Base-by-base conservation (phyloP, 208 protist genomes). In the Leishmania tarentolae region DNA sequence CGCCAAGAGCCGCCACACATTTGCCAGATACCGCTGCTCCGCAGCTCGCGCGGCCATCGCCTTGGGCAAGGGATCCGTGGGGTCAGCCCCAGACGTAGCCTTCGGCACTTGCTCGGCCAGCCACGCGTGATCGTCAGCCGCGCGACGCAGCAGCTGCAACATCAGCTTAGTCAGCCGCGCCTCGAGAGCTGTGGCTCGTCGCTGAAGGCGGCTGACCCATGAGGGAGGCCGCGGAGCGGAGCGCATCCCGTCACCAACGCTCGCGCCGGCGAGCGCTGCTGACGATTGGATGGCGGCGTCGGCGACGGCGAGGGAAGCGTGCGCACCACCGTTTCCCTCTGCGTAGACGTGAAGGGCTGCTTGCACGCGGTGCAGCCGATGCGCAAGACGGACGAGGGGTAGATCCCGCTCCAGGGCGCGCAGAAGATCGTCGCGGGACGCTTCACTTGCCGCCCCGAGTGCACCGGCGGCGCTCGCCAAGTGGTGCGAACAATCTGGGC, bases 141-240 rank as follows among this genome's bases (percentile, higher is more conserved):
- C 75, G 7, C 82, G 78, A 24, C 82, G 77, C 52, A 86, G 82
- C 3, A 46, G 77, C 63, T 31, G 52, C 53, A 82, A 3, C 63
- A 86, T 46, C 35, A 82, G 46, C 74, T 86, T 86, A 21, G 82
- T 66, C 11, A 86, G 78, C 2, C 82, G 82, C 42, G 66, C 75
- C 44, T 86, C 82, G 15, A 86, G 46, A 2, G 82, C 75, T 2
- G 72, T 76, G 3, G 75, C 78, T 52, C 82, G 77, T 5, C 82
- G 82, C 35, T 72, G 74, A 21, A 79, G 59, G 50, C 15, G 44
- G 21, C 24, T 3, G 4, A 76, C 56, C 82, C 82, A 86, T n/a
- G 63, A 50, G 24, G 57, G 53, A n/a, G 42, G 57, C 17, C 40
- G 44, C 28, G 37, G 37, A 40, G 61, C 61, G 31, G 31, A 35